A percentile compares a stretch with the other conserved stretches of the same genome.
Evolutionary conservation across 129 eudicot genomes (phyloP).

Genomic region (Flaveria sonorensis): DNA sequence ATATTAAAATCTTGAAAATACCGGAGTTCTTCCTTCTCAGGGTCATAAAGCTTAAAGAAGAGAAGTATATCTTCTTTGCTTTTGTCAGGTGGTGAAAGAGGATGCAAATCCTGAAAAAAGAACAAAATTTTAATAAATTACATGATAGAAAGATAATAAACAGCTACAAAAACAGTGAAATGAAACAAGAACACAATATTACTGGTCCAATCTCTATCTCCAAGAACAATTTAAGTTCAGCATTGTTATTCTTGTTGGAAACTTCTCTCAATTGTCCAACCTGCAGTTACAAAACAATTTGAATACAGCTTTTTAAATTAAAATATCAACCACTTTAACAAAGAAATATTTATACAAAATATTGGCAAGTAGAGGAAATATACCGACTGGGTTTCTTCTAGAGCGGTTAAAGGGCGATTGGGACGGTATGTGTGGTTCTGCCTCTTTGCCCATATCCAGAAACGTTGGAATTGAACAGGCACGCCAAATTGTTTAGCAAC

Average conservation of each 20-base stretch:
- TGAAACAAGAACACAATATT: conserved; percentile 27
- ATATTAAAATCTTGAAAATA: conserved; percentile 29
- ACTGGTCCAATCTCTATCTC: conserved; percentile 90
- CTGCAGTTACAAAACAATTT: conserved; percentile 44
- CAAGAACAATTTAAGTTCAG: conserved; percentile 85
- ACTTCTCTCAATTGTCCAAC: conserved; percentile 88
- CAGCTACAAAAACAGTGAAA: conserved; percentile 10
- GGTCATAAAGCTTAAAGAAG: conserved; percentile 92
- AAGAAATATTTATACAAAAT: background rate
- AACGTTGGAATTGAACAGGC: conserved; percentile 88
- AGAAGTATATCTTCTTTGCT: conserved; percentile 92
- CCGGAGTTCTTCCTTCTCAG: conserved; percentile 94
- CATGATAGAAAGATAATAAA: conserved; percentile 2
- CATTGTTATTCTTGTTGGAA: conserved; percentile 82
- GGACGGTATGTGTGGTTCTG: conserved; percentile 97
- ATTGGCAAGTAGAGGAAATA: conserved; percentile 14
- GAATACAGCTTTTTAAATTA: background rate
- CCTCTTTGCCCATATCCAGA: conserved; percentile 98
- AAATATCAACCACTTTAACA: background rate
- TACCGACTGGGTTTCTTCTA: conserved; percentile 88
- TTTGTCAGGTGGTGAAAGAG: conserved; percentile 78
- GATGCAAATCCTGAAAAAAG: conserved; percentile 64
- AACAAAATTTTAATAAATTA: background rate
- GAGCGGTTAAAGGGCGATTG: conserved; percentile 81
- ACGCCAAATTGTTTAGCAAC: conserved; percentile 94